A percentile compares a stretch with the other conserved stretches of the same genome.
Evolutionary conservation across 805 yeast species (phyloP).

Genomic region (Nematodospora valgi): DNA sequence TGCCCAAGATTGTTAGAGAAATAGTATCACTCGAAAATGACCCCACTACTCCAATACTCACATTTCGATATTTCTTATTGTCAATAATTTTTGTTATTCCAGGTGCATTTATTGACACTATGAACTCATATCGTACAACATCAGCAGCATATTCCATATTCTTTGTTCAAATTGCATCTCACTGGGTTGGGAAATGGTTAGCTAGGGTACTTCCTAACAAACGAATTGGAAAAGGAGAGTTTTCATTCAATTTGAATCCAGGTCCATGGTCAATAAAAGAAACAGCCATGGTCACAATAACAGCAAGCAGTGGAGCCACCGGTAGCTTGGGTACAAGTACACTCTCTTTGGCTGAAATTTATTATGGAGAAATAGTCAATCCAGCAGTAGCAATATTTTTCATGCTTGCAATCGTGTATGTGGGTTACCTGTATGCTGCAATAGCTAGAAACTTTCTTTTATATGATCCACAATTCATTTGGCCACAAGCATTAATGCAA

Average conservation of each 20-base stretch:
- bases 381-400: slow-evolving; percentile 34
- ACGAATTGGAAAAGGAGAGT: slow-evolving; percentile 13
- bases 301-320: slow-evolving; percentile 48
- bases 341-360: slow-evolving; percentile 40
- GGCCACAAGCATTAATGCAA: slow-evolving; percentile 50
- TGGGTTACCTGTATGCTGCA: slow-evolving; percentile 48
- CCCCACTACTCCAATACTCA: slow-evolving; percentile 28
- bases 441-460: slow-evolving; percentile 42
- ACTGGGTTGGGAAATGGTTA: slow-evolving; percentile 42
- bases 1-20: slow-evolving; percentile 27
- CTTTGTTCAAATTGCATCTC: slow-evolving; percentile 44
- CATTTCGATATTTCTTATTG: slow-evolving; percentile 27
- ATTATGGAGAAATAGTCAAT: slow-evolving; percentile 31
- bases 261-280: slow-evolving; percentile 53
- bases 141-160: slow-evolving; percentile 46
- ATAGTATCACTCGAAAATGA: slow-evolving; percentile 32
- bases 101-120: slow-evolving; percentile 36
- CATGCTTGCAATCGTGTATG: slow-evolving; percentile 47
- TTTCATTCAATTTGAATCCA: slow-evolving; percentile 39
- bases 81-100: slow-evolving; percentile 29
- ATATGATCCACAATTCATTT: slow-evolving; percentile 43
- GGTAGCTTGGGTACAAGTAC: slow-evolving; percentile 46
- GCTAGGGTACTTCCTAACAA: slow-evolving; percentile 36
- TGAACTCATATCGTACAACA: slow-evolving; percentile 35
- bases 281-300: slow-evolving; percentile 44